phyloP scores from a whole-genome alignment of 140 eudicot species.

The Eryngium alpinum region DNA sequence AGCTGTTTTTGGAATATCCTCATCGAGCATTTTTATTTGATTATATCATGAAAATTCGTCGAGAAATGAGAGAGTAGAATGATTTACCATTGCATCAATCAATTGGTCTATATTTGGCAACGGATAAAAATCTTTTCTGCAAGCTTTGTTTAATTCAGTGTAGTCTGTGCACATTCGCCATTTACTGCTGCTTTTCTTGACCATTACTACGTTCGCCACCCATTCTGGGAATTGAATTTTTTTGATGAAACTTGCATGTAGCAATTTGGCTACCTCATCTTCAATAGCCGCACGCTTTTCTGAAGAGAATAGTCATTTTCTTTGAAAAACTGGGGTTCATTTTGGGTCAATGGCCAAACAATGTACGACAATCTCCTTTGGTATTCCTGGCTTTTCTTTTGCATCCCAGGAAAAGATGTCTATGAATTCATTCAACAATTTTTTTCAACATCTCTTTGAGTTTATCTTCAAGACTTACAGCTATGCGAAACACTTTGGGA shows the following conservation, averaged over 20 bases:
- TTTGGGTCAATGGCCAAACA: background rate
- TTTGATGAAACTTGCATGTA: background rate
- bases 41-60: background rate
- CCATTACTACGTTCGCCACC: background rate
- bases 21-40: background rate
- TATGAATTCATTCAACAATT: background rate
- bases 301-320: background rate
- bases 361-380: too few relatives aligned
- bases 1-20: background rate
- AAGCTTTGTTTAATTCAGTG: background rate
- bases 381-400: background rate
- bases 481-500: too few relatives aligned
- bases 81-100: background rate
- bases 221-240: background rate
- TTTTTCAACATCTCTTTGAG: background rate
- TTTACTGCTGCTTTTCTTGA: background rate
- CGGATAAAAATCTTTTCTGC: background rate
- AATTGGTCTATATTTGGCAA: background rate
- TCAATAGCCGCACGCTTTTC: background rate
- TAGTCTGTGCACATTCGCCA: background rate
- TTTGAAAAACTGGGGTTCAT: background rate
- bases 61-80: background rate
- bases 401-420: background rate
- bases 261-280: background rate
- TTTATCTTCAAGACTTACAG: too few relatives aligned